These are phyloP conservation scores for Tripterygium wilfordii DNA, from an alignment of 177 flowering plant genomes.

Conservation along the genomic window DNA sequence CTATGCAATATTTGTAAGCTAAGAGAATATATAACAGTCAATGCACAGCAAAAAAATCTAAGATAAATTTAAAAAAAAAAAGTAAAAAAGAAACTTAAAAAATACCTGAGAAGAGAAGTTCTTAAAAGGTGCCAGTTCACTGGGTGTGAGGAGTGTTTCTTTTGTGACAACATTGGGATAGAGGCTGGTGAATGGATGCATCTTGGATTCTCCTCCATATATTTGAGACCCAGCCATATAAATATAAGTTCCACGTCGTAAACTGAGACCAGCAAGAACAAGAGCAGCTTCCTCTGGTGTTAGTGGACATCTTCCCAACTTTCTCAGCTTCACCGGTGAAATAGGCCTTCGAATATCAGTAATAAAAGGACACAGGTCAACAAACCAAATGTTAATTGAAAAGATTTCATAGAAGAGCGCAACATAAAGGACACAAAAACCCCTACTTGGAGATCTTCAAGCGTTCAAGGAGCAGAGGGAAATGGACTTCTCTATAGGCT, in stretches of 20 bases:
- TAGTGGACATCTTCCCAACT: slow-evolving; percentile 79
- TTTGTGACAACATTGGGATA: slow-evolving; percentile 87
- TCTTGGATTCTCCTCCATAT: slow-evolving; percentile 76
- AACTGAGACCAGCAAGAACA: slow-evolving; percentile 79
- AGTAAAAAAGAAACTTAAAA: neutral
- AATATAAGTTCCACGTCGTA: slow-evolving; percentile 54
- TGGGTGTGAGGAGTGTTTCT: slow-evolving; percentile 76
- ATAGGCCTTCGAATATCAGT: slow-evolving; percentile 42
- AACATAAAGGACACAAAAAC: neutral
- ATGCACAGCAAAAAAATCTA: no score
- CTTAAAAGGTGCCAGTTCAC: slow-evolving; percentile 81
- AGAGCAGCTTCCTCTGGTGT: slow-evolving; percentile 98
- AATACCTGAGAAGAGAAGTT: slow-evolving; percentile 94
- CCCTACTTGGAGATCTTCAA: slow-evolving; percentile 55
- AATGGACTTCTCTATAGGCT: slow-evolving; percentile 77
- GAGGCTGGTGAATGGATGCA: slow-evolving; percentile 61
- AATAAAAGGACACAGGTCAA: neutral
- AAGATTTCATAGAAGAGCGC: neutral
- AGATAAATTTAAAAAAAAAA: no score
- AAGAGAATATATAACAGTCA: no score
- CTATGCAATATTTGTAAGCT: no score
- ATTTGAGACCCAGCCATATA: slow-evolving; percentile 86
- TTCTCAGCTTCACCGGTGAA: slow-evolving; percentile 59
- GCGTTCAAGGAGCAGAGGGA: slow-evolving; percentile 72
- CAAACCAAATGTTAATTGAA: neutral